Base-by-base conservation (phyloP, 345 rosid species). In the Eucalyptus pauciflora region DNA sequence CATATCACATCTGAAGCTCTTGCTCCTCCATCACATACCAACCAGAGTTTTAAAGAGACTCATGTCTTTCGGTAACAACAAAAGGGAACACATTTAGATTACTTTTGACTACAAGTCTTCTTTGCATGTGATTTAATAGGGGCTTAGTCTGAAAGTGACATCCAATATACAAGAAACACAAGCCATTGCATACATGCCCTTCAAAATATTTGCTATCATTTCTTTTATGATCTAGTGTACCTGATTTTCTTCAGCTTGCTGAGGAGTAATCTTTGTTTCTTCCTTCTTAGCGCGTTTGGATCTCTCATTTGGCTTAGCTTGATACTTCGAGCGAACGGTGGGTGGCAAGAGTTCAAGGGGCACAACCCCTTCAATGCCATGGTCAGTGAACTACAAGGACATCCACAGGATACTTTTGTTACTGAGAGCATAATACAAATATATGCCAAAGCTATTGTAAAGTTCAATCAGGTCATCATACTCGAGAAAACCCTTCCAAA, bases 321-420 rank as follows among this genome's bases (percentile, higher is more conserved):
- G 97, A 91, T 94, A 97, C 92, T 96, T 96, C 76, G 99, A 94
- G 76, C 96, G 95, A 56, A 94, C 97, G 83, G 95, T 94, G 22
- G 94, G 91, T 7, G 98, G 95, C 92, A 98, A 93, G 86, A 98
- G 95, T 88, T 98, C 99, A 85, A 95, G 91, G 67, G 98, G 99
- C 89, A 98, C 99, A 89, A 98, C 98, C 89, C 99, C 99, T 93
- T 97, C 99, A 85, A 98, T 95, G 50, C 99, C 99, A 87, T 92
- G 93, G 87, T 98, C 99, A 29, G 98, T 95, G 91, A 98, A 98
- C 99, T 98, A 97, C 94, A 93, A 89, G 51, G 52, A 87, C 20
- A 62, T 56, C 50, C 46, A 76, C 58, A 87, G 46, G 50, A 58
- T 29, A 45, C 87, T 80, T 56, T 60, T 90, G 43, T 46, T n/a